Evolutionary conservation across 2,329 filamentous ascomycete species (phyloP).

Genomic region (Myrmaecium sp.): DNA sequence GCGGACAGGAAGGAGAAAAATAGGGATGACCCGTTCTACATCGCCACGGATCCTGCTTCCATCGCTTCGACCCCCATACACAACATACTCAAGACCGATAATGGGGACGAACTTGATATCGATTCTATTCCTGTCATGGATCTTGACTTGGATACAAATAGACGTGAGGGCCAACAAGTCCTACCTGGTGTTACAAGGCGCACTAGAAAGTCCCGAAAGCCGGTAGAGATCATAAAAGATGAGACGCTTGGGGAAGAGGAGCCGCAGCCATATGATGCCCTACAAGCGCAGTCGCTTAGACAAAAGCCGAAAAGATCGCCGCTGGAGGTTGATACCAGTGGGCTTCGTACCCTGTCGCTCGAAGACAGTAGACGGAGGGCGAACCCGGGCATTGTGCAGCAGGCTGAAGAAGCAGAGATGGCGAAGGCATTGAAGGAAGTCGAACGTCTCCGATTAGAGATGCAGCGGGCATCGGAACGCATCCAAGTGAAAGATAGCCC

Average conservation of each 20-base stretch:
- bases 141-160: slow-evolving; percentile 47
- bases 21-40: slow-evolving; percentile 92
- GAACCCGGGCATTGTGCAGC: too few relatives aligned
- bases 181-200: slow-evolving; percentile 1
- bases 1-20: slow-evolving; percentile 68
- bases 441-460: slow-evolving; percentile 69
- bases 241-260: slow-evolving; percentile 27
- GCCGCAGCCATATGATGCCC: slow-evolving; percentile 15
- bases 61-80: slow-evolving; percentile 62
- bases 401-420: slow-evolving; percentile 78
- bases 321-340: slow-evolving; percentile 75
- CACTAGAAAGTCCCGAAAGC: slow-evolving; percentile 14
- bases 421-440: slow-evolving; percentile 74
- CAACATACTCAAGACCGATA: slow-evolving; percentile 49
- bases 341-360: slow-evolving; percentile 56
- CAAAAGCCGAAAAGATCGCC: slow-evolving; percentile 55
- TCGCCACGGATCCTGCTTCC: slow-evolving; percentile 38
- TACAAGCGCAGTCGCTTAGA: slow-evolving; percentile 11
- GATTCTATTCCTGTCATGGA: slow-evolving; percentile 95
- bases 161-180: too few relatives aligned
- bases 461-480: slow-evolving; percentile 67
- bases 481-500: slow-evolving; percentile 55
- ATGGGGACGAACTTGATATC: slow-evolving; percentile 66
- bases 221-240: slow-evolving; percentile 29
- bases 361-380: slow-evolving; percentile 42